Base-by-base conservation (phyloP, 306 rosid species). In the Prinsepia uniflora region DNA sequence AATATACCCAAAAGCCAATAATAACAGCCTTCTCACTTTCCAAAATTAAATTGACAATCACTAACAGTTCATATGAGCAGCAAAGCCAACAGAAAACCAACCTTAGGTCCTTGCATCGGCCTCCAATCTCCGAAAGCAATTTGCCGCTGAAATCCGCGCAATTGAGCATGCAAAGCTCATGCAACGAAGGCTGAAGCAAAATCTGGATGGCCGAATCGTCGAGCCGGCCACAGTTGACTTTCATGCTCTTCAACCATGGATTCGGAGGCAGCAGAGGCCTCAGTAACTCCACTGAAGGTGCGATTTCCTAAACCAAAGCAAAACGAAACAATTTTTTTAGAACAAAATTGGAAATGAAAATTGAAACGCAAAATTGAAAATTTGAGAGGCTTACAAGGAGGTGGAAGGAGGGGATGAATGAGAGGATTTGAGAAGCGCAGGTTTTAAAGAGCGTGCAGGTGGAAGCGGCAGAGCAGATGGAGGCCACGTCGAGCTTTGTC, bases 81-180 rank as follows among this genome's bases (percentile, higher is more conserved):
- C 49, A 42, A 2, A 59, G 40, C 49, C 19, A 65, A 39, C 4
- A 63, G 2, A 7, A 30, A 34, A 15, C 80, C 73, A 75, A 89
- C 96, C 98, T 92, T 34, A 92, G 75, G 47, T 81, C 86, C 70
- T 73, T 82, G 92, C 98, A 94, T 13, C 79, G 77, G 68, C 60
- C 74, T n/a, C 98, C 96, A 10, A 94, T 89, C 78, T 94, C 81
- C 50, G 89, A 87, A 12, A 94, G 92, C 77, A 94, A 83, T 55
- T 86, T 89, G 13, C 98, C 98, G 41, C 85, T 94, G 58, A 94
- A 94, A 74, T 87, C 96, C 20, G 85, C 66, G 81, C 97, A 94
- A 46, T 94, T 94, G 57, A 85, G 87, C 43, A 94, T 81, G 73
- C 63, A 84, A n/a, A 94, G 89, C 68, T 90, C 95, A 6, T 72